These are phyloP conservation scores for Puccinia horiana DNA, from an alignment of 1,284 basidiomycete species.

Conservation along the genomic window DNA sequence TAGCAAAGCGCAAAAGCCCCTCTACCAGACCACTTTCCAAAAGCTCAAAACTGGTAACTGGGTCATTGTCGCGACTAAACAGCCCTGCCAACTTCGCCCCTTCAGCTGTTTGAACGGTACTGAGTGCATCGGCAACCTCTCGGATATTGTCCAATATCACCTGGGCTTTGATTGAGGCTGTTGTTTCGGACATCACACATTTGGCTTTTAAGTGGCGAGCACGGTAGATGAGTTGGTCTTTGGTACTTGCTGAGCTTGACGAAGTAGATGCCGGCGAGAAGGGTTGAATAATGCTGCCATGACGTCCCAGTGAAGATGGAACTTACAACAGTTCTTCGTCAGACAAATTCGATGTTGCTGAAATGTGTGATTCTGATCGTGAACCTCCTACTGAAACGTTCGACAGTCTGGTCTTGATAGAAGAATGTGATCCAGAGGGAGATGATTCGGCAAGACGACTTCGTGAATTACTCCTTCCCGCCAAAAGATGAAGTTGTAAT, in stretches of 20 bases:
- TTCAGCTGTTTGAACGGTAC: slow-evolving; percentile 67
- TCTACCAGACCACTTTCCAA: slow-evolving; percentile 91
- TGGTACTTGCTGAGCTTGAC: slow-evolving; percentile 27
- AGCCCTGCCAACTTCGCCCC: slow-evolving; percentile 72
- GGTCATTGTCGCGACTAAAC: slow-evolving; percentile 70
- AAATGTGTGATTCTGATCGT: slow-evolving; percentile 21
- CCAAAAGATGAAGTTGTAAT: slow-evolving; percentile 82
- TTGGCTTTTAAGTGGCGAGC: slow-evolving; percentile 44
- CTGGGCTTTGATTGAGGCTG: slow-evolving; percentile 62
- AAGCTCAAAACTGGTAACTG: slow-evolving; percentile 93
- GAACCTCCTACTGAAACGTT: slow-evolving; percentile 9
- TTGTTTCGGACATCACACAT: slow-evolving; percentile 26
- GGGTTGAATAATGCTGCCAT: slow-evolving; percentile 25
- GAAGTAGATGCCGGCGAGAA: slow-evolving; percentile 12
- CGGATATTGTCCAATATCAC: slow-evolving; percentile 64
- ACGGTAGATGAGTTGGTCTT: slow-evolving; percentile 50
- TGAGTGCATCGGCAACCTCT: slow-evolving; percentile 68
- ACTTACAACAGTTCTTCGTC: slow-evolving; percentile 17
- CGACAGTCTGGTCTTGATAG: slow-evolving; percentile 53
- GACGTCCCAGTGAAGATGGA: slow-evolving; percentile 11
- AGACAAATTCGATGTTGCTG: slow-evolving; percentile 6
- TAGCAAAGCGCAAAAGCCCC: slow-evolving; percentile 77
- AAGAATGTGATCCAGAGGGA: slow-evolving; percentile 64
- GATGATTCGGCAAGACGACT: slow-evolving; percentile 61
- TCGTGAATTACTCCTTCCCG: slow-evolving; percentile 93